Percentiles rank a stretch among this genome's conserved stretches.
These are phyloP conservation scores for Aspergillus leporis DNA, from an alignment of 495 filamentous ascomycete genomes.

Conservation along the genomic window DNA sequence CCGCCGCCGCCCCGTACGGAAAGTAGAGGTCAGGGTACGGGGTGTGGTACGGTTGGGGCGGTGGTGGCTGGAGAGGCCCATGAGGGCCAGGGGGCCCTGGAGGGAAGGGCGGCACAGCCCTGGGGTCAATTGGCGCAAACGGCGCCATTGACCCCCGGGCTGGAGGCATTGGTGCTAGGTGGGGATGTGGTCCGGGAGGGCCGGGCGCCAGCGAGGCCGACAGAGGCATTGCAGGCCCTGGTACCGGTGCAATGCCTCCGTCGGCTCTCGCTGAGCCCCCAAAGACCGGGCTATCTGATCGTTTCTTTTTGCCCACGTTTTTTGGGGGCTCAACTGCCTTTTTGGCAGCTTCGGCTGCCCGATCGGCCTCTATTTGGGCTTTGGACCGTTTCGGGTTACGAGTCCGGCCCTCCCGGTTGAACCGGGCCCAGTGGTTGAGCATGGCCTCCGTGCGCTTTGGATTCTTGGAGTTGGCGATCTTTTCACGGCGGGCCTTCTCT, in stretches of 20 bases:
- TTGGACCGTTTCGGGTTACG: constrained; percentile 51
- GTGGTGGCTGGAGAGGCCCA: constrained; percentile 20
- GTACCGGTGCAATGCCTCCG: constrained; percentile 22
- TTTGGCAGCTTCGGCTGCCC: constrained; percentile 28
- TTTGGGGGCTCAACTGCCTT: constrained; percentile 32
- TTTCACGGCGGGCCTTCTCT: constrained; percentile 36
- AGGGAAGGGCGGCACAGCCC: constrained; percentile 24
- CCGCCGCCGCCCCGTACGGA: constrained; percentile 17
- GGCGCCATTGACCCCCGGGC: constrained; percentile 19
- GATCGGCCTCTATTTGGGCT: constrained; percentile 46
- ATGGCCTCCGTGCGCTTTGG: constrained; percentile 50
- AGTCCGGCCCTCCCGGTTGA: constrained; percentile 44
- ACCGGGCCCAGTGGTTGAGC: constrained; percentile 51
- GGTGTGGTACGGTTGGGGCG: constrained; percentile 26
- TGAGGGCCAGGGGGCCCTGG: constrained; percentile 15
- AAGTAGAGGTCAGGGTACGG: constrained; percentile 29
- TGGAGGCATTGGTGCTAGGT: constrained; percentile 21
- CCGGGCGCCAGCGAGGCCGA: constrained; percentile 24
- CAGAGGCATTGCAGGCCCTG: constrained; percentile 10
- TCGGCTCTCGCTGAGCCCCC: constrained; percentile 11
- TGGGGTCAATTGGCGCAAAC: constrained; percentile 23
- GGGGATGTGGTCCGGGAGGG: constrained; percentile 20
- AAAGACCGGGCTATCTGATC: constrained; percentile 16
- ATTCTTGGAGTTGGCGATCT: constrained; percentile 50
- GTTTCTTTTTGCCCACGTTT: constrained; percentile 21